Percentiles rank a stretch among this genome's conserved stretches.
Conservation (phyloP, 164 flowering plant genomes). For the Vitis rotundifolia region DNA sequence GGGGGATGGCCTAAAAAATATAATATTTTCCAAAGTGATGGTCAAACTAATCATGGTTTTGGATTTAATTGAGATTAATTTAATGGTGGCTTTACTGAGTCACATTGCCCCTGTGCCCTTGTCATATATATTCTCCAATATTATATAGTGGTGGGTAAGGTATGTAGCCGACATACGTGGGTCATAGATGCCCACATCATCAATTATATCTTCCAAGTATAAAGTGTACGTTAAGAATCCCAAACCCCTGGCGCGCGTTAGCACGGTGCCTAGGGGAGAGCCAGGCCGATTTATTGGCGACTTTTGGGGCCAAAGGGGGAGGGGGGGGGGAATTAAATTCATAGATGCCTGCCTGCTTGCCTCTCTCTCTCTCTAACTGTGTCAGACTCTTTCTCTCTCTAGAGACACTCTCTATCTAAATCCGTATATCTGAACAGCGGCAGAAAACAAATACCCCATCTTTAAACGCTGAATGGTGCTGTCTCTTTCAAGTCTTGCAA, state of each 20-base stretch:
- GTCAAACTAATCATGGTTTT: slow-evolving; percentile 21
- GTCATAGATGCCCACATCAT: slow-evolving; percentile 17
- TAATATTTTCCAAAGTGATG: slow-evolving; percentile 2
- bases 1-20: background rate
- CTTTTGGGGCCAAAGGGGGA: background rate
- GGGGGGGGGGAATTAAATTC: background rate
- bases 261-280: background rate
- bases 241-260: background rate
- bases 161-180: slow-evolving; percentile 19
- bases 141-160: slow-evolving; percentile 25
- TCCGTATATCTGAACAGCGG: slow-evolving; percentile 18
- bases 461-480: slow-evolving; percentile 40
- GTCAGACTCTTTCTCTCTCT: slow-evolving; percentile 9
- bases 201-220: background rate
- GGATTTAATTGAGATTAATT: slow-evolving; percentile 2
- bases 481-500: slow-evolving; percentile 39
- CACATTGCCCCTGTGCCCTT: slow-evolving; percentile 1
- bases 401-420: background rate
- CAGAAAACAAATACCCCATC: slow-evolving; percentile 26
- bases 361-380: background rate
- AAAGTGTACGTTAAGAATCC: slow-evolving; percentile 8
- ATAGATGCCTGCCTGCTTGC: slow-evolving; percentile 2
- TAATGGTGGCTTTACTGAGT: background rate
- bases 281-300: slow-evolving; percentile 8
- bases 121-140: background rate